These are phyloP conservation scores for Rhododendron henanense DNA, from an alignment of 148 eudicot genomes.

Conservation along the genomic window DNA sequence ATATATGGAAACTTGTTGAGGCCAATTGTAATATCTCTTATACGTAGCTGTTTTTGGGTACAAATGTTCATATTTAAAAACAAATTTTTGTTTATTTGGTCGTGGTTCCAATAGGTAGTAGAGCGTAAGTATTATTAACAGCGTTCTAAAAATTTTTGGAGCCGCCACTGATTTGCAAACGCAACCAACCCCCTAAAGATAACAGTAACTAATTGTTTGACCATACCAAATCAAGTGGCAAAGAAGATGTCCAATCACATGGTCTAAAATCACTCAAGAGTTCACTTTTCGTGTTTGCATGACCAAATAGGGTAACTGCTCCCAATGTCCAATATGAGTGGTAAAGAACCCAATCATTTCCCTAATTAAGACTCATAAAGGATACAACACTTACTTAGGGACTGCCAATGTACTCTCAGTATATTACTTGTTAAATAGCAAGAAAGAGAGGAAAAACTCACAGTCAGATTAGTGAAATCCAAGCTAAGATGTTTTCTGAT, in stretches of 20 bases:
- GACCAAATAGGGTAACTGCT: background rate
- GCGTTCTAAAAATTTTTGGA: background rate
- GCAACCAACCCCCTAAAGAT: background rate
- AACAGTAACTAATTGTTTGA: background rate
- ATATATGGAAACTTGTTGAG: no score
- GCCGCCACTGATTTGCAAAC: background rate
- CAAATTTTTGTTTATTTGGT: background rate
- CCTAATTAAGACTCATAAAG: background rate
- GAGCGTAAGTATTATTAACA: no score
- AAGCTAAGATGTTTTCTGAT: slow-evolving; percentile 48
- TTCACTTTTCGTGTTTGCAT: background rate
- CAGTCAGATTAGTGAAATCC: slow-evolving; percentile 62
- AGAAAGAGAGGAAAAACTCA: slow-evolving; percentile 37
- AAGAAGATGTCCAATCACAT: background rate
- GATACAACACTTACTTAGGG: background rate
- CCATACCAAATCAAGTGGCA: background rate
- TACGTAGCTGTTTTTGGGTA: background rate
- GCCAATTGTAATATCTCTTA: background rate
- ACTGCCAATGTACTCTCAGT: background rate
- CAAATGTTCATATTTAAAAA: no score
- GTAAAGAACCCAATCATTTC: background rate
- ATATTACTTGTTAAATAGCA: background rate
- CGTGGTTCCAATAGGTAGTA: background rate
- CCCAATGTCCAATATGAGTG: background rate
- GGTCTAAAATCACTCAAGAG: background rate